Percentiles rank a stretch among this genome's conserved stretches.
phyloP scores from a whole-genome alignment of 2,329 filamentous ascomycete species.

The Cladosporium velox region DNA sequence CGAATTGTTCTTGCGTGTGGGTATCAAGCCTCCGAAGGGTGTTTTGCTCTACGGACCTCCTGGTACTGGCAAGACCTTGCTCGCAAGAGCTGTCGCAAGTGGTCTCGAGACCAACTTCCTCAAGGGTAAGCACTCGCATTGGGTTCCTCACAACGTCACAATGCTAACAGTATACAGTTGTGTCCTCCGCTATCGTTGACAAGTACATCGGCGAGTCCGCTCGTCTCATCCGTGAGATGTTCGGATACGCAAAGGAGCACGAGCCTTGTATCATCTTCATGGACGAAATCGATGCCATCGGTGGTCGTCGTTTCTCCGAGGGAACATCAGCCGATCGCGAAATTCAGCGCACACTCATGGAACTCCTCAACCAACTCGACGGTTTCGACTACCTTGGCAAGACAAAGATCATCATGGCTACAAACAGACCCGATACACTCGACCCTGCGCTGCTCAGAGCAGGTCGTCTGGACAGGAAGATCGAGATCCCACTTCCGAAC shows the following conservation, averaged over 20 bases:
- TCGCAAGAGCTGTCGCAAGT: conserved; percentile 93
- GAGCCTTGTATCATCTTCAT: conserved; percentile 99
- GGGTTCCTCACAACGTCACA: too few relatives aligned
- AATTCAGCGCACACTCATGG: conserved; percentile 98
- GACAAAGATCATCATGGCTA: conserved; percentile 99
- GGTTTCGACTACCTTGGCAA: conserved; percentile 99
- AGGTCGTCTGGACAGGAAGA: conserved; percentile 92
- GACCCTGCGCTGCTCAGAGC: conserved; percentile 91
- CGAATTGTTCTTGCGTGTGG: conserved; percentile 92
- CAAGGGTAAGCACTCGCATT: conserved; percentile 65
- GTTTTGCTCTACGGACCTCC: conserved; percentile 94
- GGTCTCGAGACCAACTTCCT: conserved; percentile 97
- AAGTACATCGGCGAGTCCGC: conserved; percentile 99
- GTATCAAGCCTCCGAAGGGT: conserved; percentile 98
- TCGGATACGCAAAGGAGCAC: conserved; percentile 98
- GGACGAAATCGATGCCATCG: conserved; percentile 99
- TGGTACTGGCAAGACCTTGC: conserved; percentile 92
- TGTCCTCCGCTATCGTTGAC: conserved; percentile 98
- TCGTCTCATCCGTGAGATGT: conserved; percentile 97
- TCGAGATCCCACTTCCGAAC: conserved; percentile 95
- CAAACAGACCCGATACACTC: conserved; percentile 93
- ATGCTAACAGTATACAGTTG: conserved; percentile 60
- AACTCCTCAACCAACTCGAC: conserved; percentile 96
- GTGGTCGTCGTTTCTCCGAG: conserved; percentile 93
- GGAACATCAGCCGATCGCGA: conserved; percentile 97